Percentiles rank a stretch among this genome's conserved stretches.
These are phyloP conservation scores for Linnemannia schmuckeri DNA, from an alignment of 192 early-diverging fungal genomes.

Conservation along the genomic window DNA sequence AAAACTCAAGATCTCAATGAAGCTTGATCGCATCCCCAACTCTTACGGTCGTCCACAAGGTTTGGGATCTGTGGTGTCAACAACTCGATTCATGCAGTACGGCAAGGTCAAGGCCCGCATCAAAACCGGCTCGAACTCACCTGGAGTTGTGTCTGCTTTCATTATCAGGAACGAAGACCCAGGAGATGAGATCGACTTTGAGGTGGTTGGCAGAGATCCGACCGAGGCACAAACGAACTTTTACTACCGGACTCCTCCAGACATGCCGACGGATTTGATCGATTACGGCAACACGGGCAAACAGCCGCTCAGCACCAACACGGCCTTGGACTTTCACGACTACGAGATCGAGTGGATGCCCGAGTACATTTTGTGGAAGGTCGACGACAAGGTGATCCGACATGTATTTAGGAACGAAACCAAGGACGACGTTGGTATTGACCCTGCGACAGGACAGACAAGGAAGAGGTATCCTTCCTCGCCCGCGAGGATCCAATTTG, in stretches of 20 bases:
- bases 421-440: conserved; percentile 22
- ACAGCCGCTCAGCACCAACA: conserved; percentile 51
- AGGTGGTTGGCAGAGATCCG: conserved; percentile 68
- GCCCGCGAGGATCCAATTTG: conserved; percentile 66
- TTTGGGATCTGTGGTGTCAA: conserved; percentile 69
- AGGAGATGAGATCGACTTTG: conserved; percentile 77
- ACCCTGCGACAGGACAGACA: conserved; percentile 4
- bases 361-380: conserved; percentile 65
- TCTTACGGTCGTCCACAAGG: conserved; percentile 63
- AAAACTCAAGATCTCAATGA: conserved; percentile 37
- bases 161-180: conserved; percentile 56
- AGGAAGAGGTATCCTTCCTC: conserved; percentile 66
- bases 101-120: conserved; percentile 69
- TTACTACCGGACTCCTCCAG: conserved; percentile 58
- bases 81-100: conserved; percentile 69
- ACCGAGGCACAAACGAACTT: conserved; percentile 72
- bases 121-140: conserved; percentile 59
- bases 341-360: conserved; percentile 73
- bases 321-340: conserved; percentile 59
- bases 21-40: conserved; percentile 30
- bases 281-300: conserved; percentile 69
- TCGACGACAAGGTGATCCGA: conserved; percentile 61
- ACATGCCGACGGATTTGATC: conserved; percentile 53
- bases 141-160: conserved; percentile 72
- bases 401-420: conserved; percentile 55